Conservation (phyloP, 768 basidiomycete species). For the Lactarius akahatsu region DNA sequence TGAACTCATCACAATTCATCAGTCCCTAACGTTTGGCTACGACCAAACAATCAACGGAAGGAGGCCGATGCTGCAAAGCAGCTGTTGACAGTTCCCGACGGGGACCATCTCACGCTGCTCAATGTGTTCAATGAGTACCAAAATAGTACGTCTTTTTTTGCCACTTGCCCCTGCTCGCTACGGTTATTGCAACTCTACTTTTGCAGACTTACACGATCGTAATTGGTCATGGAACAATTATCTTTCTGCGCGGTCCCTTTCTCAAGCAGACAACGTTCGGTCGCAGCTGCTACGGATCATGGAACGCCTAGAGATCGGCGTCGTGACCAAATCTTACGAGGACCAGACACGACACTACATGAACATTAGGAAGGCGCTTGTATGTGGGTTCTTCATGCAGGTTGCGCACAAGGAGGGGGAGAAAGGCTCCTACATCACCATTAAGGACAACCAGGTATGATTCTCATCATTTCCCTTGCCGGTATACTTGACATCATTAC, state of each 20-base stretch:
- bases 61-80: slow-evolving; percentile 95
- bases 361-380: slow-evolving; percentile 79
- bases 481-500: background rate
- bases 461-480: too few relatives aligned
- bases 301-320: slow-evolving; percentile 83
- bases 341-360: slow-evolving; percentile 52
- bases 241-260: slow-evolving; percentile 75
- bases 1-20: background rate
- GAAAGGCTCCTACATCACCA: slow-evolving; percentile 82
- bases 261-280: slow-evolving; percentile 92
- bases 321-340: slow-evolving; percentile 64
- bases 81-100: slow-evolving; percentile 83
- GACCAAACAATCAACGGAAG: slow-evolving; percentile 82
- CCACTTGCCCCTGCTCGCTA: background rate
- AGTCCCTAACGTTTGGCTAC: slow-evolving; percentile 95
- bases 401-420: slow-evolving; percentile 93
- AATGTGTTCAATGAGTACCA: slow-evolving; percentile 95
- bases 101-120: slow-evolving; percentile 93
- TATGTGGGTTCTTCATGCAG: slow-evolving; percentile 98
- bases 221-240: slow-evolving; percentile 94
- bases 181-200: background rate
- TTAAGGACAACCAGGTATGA: slow-evolving; percentile 90
- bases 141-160: slow-evolving; percentile 52
- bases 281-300: slow-evolving; percentile 85
- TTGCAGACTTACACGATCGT: slow-evolving; percentile 50